Evolutionary conservation across 1,284 basidiomycete species (phyloP).

Genomic region (Psilocybe mexicana): DNA sequence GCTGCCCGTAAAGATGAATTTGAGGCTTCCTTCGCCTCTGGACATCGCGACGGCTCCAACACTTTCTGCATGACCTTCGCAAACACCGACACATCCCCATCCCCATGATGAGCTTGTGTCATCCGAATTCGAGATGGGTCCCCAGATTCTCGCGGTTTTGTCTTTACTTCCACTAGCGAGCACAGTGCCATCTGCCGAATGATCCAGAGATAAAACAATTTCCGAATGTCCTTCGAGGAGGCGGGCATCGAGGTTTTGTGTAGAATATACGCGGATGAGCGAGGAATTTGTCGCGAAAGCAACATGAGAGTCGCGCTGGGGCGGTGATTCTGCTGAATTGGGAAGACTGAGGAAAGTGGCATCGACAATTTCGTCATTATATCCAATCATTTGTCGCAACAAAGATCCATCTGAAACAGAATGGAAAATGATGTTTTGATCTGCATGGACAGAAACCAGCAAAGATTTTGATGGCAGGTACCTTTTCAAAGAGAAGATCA

Average conservation of each 20-base stretch:
- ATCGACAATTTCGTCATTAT: slow-evolving; percentile 98
- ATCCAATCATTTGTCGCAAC: slow-evolving; percentile 91
- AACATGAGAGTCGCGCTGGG: slow-evolving; percentile 63
- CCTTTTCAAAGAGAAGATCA: slow-evolving; percentile 42
- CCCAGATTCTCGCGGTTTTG: slow-evolving; percentile 87
- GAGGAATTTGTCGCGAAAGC: slow-evolving; percentile 97
- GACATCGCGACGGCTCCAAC: slow-evolving; percentile 90
- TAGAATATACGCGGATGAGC: slow-evolving; percentile 85
- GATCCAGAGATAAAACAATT: slow-evolving; percentile 87
- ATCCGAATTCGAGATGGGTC: slow-evolving; percentile 36
- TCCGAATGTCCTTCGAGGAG: slow-evolving; percentile 88
- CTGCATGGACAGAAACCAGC: slow-evolving; percentile 91
- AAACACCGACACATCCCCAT: slow-evolving; percentile 85
- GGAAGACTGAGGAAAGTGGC: slow-evolving; percentile 68
- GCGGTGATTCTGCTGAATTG: slow-evolving; percentile 23
- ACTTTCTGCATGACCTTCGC: slow-evolving; percentile 94
- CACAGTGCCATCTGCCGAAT: slow-evolving; percentile 63
- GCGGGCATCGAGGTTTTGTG: slow-evolving; percentile 72
- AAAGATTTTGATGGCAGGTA: slow-evolving; percentile 65
- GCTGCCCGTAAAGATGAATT: slow-evolving; percentile 90
- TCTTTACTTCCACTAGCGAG: slow-evolving; percentile 95
- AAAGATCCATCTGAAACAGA: slow-evolving; percentile 64
- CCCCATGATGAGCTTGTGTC: slow-evolving; percentile 37
- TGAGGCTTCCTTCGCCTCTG: slow-evolving; percentile 34
- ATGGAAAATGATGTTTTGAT: slow-evolving; percentile 95